A percentile compares a stretch with the other conserved stretches of the same genome.
phyloP scores from a whole-genome alignment of 2,329 filamentous ascomycete genomes.

The Plectosphaerella sp. region DNA sequence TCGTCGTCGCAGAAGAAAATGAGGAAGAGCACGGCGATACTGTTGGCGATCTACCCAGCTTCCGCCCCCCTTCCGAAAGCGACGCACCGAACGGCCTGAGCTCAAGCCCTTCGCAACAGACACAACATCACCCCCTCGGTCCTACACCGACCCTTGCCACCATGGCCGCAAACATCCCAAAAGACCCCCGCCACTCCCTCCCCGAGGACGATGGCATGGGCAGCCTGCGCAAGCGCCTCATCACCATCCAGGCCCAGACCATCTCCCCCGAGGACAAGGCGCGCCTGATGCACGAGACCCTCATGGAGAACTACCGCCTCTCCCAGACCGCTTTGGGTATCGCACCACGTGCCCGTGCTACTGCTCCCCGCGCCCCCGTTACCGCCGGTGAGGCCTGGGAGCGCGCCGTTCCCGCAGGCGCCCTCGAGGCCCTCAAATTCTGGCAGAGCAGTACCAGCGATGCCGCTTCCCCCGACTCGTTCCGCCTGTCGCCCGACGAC shows the following conservation, averaged over 20 bases:
- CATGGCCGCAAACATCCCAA: background rate
- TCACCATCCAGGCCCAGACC: slow-evolving; percentile 57
- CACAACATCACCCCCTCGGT: too few species aligned
- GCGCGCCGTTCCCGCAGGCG: slow-evolving; percentile 35
- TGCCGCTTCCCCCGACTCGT: slow-evolving; percentile 31
- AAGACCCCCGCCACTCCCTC: slow-evolving; percentile 25
- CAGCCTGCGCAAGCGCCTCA: slow-evolving; percentile 60
- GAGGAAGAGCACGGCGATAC: too few species aligned
- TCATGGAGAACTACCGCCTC: slow-evolving; percentile 63
- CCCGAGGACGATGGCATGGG: slow-evolving; percentile 80
- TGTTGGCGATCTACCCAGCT: too few species aligned
- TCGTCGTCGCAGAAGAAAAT: too few species aligned
- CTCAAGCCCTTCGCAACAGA: too few species aligned
- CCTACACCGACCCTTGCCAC: background rate
- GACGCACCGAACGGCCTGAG: too few species aligned
- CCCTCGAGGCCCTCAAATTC: slow-evolving; percentile 52
- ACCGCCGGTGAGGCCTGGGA: slow-evolving; percentile 24
- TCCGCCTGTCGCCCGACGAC: slow-evolving; percentile 55
- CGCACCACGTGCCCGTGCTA: background rate
- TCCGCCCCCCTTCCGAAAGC: too few species aligned
- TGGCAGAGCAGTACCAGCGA: slow-evolving; percentile 49
- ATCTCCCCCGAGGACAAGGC: slow-evolving; percentile 63
- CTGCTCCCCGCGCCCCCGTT: slow-evolving; percentile 18
- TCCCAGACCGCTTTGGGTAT: slow-evolving; percentile 15
- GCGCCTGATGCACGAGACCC: slow-evolving; percentile 62